Base-by-base conservation (phyloP, 2,329 filamentous ascomycete species). In the Alternaria dauci region DNA sequence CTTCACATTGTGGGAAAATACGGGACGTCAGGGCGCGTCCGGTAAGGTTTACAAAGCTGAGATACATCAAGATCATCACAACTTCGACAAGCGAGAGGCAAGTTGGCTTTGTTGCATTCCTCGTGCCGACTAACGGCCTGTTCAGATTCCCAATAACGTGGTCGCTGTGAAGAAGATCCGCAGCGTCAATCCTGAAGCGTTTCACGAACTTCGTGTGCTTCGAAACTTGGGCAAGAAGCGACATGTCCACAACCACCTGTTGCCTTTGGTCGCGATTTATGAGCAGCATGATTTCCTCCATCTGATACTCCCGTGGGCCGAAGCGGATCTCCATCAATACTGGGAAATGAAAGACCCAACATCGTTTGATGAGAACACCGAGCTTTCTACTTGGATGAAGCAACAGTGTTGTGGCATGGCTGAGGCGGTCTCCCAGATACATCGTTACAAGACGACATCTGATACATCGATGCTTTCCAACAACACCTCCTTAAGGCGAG, bases 291-390 rank as follows among this genome's bases (percentile, higher is more conserved):
- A 42, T 5, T 20, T 26, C 14, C 25, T 61, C 9, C 39, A 46
- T 36, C 14, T 61, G 11, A 48, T 61, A 2, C 50, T 61, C 18
- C 52, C 58, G 3, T 61, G 52, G 51, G 58, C 58, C 12, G 58
- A 61, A 12, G 52, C 18, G 8, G 50, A 61, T 39, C 58, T 61
- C 18, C n/a, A 46, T 36, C n/a, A 61, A 8, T 56, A 55, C 38
- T 61, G 58, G 58, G 41, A 28, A 30, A 44, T 34, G 14, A 32
- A 38, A 6, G 2, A 32, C 20, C 36, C 44, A 5, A 4, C 18
- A 16, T 14, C 14, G 12, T 20, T 14, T 6, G n/a, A 6, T 38
- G 34, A 34, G 8, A 39, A 52, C 23, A 26, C 18, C 9, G 26
- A 20, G 18, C 44, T 55, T 11, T 44, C 52, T 30, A 50, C 14